These are phyloP conservation scores for Penicillium sclerotigenum DNA, from an alignment of 2,329 filamentous ascomycete genomes.

Conservation along the genomic window DNA sequence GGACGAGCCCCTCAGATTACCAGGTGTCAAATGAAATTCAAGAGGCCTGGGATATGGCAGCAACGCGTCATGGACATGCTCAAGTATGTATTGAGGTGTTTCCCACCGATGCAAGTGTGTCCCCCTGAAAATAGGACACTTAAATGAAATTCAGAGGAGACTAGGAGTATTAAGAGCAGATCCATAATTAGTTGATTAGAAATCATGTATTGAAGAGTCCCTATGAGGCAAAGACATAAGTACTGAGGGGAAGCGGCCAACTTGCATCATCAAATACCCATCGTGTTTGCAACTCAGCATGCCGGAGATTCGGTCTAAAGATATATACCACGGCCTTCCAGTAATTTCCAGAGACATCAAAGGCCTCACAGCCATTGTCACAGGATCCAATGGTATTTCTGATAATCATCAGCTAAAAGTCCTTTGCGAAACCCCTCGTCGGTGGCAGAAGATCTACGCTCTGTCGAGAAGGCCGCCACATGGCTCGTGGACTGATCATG, in stretches of 20 bases:
- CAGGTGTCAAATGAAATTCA: background rate
- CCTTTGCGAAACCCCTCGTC: background rate
- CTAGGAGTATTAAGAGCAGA: background rate
- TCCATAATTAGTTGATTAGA: background rate
- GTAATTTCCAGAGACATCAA: slow-evolving; percentile 39
- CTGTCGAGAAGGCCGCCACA: background rate
- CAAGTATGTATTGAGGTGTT: too few species aligned
- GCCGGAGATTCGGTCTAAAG: slow-evolving; percentile 3
- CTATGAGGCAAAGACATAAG: too few species aligned
- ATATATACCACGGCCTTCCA: slow-evolving; percentile 51
- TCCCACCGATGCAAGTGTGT: too few species aligned
- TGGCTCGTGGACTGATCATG: background rate
- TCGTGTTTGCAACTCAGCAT: background rate
- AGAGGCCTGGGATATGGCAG: background rate
- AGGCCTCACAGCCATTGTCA: slow-evolving; percentile 30
- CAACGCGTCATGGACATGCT: background rate
- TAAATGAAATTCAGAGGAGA: rapidly evolving
- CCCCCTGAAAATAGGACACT: background rate
- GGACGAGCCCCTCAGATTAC: background rate
- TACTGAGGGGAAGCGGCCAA: background rate
- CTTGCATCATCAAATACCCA: background rate
- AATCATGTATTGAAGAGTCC: too few species aligned
- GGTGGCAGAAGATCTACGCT: background rate
- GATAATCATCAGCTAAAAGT: slow-evolving; percentile 21
- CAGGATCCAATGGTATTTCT: slow-evolving; percentile 51